A percentile compares a stretch with the other conserved stretches of the same genome.
Conservation (phyloP, 225 moss, liverwort and hornwort genomes). For the Antitrichia curtipendula region DNA sequence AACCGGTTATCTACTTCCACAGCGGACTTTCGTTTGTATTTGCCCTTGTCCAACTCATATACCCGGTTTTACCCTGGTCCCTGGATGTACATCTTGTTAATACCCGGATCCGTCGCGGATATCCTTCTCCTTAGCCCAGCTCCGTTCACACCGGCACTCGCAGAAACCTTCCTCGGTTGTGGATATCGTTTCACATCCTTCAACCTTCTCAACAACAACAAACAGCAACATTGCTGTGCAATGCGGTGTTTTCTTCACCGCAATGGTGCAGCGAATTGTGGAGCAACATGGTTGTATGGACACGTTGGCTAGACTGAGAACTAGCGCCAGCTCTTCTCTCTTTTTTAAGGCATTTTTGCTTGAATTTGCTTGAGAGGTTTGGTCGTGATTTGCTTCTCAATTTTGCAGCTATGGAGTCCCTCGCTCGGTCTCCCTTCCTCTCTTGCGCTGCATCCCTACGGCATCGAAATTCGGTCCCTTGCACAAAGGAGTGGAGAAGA, state of each 20-base stretch:
- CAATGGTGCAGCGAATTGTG: background rate
- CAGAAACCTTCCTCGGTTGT: background rate
- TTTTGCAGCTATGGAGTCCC: conserved; percentile 15
- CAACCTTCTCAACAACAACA: background rate
- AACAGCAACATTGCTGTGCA: background rate
- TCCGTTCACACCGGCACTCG: background rate
- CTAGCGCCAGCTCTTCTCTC: background rate
- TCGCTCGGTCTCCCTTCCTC: conserved; percentile 2
- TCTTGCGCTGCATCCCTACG: background rate
- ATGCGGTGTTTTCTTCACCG: background rate
- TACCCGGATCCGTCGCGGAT: background rate
- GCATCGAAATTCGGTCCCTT: background rate
- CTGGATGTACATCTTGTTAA: background rate
- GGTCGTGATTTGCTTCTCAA: background rate
- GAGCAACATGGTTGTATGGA: background rate
- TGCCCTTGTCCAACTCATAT: no score
- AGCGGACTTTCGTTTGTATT: no score
- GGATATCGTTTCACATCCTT: background rate
- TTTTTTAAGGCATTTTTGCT: background rate
- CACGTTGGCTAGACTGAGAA: background rate
- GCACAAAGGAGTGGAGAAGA: background rate
- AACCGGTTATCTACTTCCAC: no score
- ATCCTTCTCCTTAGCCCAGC: fast-evolving
- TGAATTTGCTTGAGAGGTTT: background rate
- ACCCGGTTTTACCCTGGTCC: background rate